Base-by-base conservation (phyloP, 805 yeast genomes). In the Metschnikowia lochheadii region DNA sequence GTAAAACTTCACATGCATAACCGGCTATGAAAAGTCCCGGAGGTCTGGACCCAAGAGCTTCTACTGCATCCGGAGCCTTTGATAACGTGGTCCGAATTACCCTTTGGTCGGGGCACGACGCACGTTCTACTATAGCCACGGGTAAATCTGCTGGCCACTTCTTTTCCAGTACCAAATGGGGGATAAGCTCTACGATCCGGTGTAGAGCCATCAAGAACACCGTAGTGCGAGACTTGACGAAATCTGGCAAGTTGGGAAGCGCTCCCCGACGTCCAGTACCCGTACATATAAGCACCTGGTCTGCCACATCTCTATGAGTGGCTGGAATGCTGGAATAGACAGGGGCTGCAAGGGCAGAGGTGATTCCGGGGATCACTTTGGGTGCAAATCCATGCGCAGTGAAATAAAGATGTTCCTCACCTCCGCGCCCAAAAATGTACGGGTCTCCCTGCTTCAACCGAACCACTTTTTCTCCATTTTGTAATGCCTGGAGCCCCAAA, bases 401-500 rank as follows among this genome's bases (percentile, higher is more conserved):
- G 67, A 92, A 92, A 63, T 75, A 91, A 8, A 80, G 60, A 64
- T 67, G 88, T 62, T 92, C 98, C 69, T 92, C 98, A 38, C 96
- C 97, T 40, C 98, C 98, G 55, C 98, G 81, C 3, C 98, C 98
- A 65, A 89, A 92, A 32, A 92, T 87, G 66, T 89, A 92, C 8
- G 98, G 98, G 65, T 92, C 98, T 33, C 98, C 98, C 69, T 92
- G 98, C 66, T 92, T 92, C 57, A 92, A 77, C 51, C 98, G 76
- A 2, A 92, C 95, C 1, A 92, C 96, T 50, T 81, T 82, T 60
- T 81, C 76, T 14, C 97, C 97, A 46, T 76, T 66, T 26, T 73
- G 56, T 23, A 89, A 65, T 0, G 83, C 85, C 33, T 76, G 77
- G 15, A 92, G 68, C 0, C 96, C 97, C 56, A 84, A 65, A n/a